These are phyloP conservation scores for Geotrichum cucujoidarum DNA, from an alignment of 1,139 yeast species.

Conservation along the genomic window DNA sequence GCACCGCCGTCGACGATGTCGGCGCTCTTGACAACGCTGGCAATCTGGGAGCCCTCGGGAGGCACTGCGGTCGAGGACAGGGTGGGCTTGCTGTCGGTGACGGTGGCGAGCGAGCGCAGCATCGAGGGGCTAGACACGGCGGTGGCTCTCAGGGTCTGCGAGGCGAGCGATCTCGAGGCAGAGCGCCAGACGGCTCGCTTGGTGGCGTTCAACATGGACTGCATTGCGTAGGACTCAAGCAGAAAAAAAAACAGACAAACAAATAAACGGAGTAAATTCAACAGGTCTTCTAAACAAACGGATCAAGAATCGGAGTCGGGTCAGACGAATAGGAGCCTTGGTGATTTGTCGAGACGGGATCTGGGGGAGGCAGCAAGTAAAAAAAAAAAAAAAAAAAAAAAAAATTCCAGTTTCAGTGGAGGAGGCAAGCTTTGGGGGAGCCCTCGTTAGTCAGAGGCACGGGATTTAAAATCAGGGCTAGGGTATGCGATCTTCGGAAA, in stretches of 20 bases:
- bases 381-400: background rate
- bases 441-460: background rate
- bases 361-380: too few species aligned
- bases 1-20: conserved; percentile 18
- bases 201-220: conserved; percentile 13
- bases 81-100: conserved; percentile 7
- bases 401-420: background rate
- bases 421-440: background rate
- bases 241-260: background rate
- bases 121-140: background rate
- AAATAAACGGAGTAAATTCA: background rate
- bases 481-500: background rate
- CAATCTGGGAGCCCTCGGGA: conserved; percentile 18
- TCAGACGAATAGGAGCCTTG: too few species aligned
- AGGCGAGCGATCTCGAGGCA: conserved; percentile 3
- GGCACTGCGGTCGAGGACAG: conserved; percentile 2
- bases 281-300: too few species aligned
- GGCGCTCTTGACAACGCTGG: conserved; percentile 16
- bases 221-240: too few species aligned
- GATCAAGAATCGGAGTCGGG: too few species aligned
- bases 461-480: background rate
- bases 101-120: conserved; percentile 3
- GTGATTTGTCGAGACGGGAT: too few species aligned
- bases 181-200: conserved; percentile 9
- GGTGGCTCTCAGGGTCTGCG: background rate